Conservation (phyloP, 1,284 basidiomycete species). For the Rhodotorula sp. region DNA sequence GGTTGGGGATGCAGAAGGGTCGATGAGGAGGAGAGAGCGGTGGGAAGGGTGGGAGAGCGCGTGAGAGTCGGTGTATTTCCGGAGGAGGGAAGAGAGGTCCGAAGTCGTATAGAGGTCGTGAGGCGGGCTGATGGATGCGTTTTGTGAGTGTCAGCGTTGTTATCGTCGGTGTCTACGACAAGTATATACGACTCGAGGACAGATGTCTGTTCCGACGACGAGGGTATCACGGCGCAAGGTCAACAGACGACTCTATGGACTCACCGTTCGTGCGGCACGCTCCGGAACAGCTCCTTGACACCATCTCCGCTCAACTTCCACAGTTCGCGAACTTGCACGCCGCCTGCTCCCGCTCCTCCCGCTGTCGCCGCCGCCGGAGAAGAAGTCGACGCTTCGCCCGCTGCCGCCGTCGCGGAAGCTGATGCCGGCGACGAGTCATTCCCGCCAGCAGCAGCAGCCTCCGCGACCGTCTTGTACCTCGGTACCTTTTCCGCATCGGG, state of each 20-base stretch:
- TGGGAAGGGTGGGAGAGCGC: slow-evolving; percentile 66
- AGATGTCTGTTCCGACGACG: no score
- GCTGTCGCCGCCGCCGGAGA: slow-evolving; percentile 1
- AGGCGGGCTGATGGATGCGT: slow-evolving; percentile 9
- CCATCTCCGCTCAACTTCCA: slow-evolving; percentile 69
- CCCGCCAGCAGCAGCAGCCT: slow-evolving; percentile 27
- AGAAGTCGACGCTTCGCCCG: slow-evolving; percentile 5
- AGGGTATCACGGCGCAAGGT: background rate
- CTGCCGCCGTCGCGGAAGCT: no score
- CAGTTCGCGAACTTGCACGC: slow-evolving; percentile 59
- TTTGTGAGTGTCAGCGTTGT: background rate
- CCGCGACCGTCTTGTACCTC: slow-evolving; percentile 59
- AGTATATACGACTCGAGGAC: background rate
- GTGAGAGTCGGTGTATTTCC: slow-evolving; percentile 60
- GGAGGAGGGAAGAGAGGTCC: slow-evolving; percentile 61
- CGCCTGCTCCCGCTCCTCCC: background rate
- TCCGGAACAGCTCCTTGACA: slow-evolving; percentile 42
- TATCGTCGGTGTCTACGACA: background rate
- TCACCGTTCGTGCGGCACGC: slow-evolving; percentile 17
- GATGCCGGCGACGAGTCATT: background rate
- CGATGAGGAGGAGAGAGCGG: slow-evolving; percentile 69
- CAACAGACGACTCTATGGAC: background rate
- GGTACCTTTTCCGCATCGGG: slow-evolving; percentile 59
- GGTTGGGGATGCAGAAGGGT: slow-evolving; percentile 40
- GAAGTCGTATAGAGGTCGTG: slow-evolving; percentile 57